Evolutionary conservation across 1,284 basidiomycete species (phyloP), one percentile per base, ranked within the genome.

Genomic region (Cystobasidium slooffiae): DNA sequence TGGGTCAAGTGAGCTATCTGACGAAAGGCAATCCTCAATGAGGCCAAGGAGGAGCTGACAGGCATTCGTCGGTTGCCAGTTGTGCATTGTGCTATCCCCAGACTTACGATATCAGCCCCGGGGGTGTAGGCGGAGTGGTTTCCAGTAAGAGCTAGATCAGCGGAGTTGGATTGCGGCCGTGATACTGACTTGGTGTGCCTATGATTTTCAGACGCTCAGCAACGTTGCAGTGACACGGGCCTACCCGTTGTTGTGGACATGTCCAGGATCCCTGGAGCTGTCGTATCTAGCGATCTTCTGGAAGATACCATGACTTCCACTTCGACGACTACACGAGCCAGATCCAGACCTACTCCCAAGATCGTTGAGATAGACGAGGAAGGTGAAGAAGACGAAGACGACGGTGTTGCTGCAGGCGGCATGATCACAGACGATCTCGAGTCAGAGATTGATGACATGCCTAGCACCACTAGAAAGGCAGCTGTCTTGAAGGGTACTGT

Each of bases 31-130:
- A 31, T 1, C 1, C 5, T 31, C 5, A 31, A 56, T 7, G 2
- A 56, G 14, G 53, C 3, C 22, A 37, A 56, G 14, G 14, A 16
- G 20, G 16, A 22, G 18, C 16, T 44, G 59, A 37, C 16, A 58
- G 14, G 22, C 14, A 14, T 20, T 37, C 9, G n/a, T 41, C 44
- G 3, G 43, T n/a, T 47, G 37, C 18, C 46, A 69, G 68, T 6
- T 69, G 68, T 20, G 56, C 46, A 37, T 24, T 49, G 43, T 61
- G 68, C 49, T 49, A 39, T 37, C 44, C 68, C 20, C 37, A 47
- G 1, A 52, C 44, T n/a, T 59, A 41, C 18, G 56, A 59, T 39
- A 18, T 5, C 1, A 12, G 10, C 1, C 53, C 53, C 12, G n/a
- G n/a, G 4, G 14, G 39, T 12, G 6, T 56, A 37, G 39, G 10